A percentile compares a stretch with the other conserved stretches of the same genome.
phyloP scores from a whole-genome alignment of 768 basidiomycete species.

The Auricularia heimuer region DNA sequence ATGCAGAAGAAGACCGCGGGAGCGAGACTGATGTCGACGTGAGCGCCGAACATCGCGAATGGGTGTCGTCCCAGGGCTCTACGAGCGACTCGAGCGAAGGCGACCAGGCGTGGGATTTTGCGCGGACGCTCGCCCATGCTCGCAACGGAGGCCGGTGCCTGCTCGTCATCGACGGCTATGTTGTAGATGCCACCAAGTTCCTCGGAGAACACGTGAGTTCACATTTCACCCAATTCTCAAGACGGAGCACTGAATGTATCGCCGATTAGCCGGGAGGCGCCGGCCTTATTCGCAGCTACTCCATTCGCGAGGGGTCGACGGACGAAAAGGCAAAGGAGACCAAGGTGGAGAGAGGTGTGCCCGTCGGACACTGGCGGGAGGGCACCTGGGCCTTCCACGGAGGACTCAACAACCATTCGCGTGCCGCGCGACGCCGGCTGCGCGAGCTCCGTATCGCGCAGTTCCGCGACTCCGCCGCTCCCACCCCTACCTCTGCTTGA shows the following conservation, averaged over 20 bases:
- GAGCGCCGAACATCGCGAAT: neutral
- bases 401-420: constrained; percentile 63
- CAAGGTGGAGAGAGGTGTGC: neutral
- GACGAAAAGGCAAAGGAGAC: constrained; percentile 9
- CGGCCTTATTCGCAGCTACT: constrained; percentile 41
- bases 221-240: neutral
- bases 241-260: neutral
- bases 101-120: constrained; percentile 29
- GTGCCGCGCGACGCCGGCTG: constrained; percentile 43
- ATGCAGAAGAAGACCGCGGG: neutral
- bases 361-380: constrained; percentile 24
- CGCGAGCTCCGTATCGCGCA: constrained; percentile 37
- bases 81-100: constrained; percentile 10
- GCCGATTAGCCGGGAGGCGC: constrained; percentile 51
- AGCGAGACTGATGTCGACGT: neutral
- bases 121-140: constrained; percentile 26
- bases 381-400: constrained; percentile 61
- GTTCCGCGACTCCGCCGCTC: neutral
- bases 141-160: constrained; percentile 32
- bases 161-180: constrained; percentile 48
- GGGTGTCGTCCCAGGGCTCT: neutral
- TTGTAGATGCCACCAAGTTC: constrained; percentile 53
- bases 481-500: too few species aligned
- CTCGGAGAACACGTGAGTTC: constrained; percentile 55
- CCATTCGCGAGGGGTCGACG: constrained; percentile 20